phyloP scores from a whole-genome alignment of 768 basidiomycete species.

The Russula abietina region DNA sequence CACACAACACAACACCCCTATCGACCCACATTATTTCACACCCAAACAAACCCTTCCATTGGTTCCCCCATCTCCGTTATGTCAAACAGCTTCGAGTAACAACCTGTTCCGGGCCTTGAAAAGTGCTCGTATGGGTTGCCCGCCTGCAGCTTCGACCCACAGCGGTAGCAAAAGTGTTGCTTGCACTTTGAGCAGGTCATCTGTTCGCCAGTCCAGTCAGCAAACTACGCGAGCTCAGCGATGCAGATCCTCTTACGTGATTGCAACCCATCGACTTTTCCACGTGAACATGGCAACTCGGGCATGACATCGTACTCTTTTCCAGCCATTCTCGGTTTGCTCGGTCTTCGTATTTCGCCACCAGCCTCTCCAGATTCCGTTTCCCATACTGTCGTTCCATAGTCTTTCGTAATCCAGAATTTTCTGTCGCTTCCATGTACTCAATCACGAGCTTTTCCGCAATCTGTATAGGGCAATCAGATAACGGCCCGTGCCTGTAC shows the following conservation, averaged over 20 bases:
- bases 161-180: slow-evolving; percentile 79
- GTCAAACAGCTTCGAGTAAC: slow-evolving; percentile 68
- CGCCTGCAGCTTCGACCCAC: slow-evolving; percentile 48
- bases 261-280: slow-evolving; percentile 82
- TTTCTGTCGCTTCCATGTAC: slow-evolving; percentile 55
- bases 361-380: slow-evolving; percentile 53
- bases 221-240: not conserved
- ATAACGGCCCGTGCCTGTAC: slow-evolving; percentile 74
- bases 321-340: slow-evolving; percentile 71
- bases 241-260: slow-evolving; percentile 47
- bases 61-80: slow-evolving; percentile 32
- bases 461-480: slow-evolving; percentile 59
- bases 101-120: slow-evolving; percentile 44
- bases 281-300: slow-evolving; percentile 65
- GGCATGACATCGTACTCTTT: slow-evolving; percentile 60
- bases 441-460: slow-evolving; percentile 61
- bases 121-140: slow-evolving; percentile 65
- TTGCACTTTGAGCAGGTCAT: slow-evolving; percentile 75
- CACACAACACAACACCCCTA: slow-evolving; percentile 6
- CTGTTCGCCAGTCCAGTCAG: slow-evolving; percentile 34
- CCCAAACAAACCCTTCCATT: slow-evolving; percentile 37
- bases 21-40: not conserved
- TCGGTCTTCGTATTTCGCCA: slow-evolving; percentile 57
- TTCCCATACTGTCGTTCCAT: slow-evolving; percentile 65
- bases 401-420: slow-evolving; percentile 40